phyloP scores from a whole-genome alignment of 495 filamentous ascomycete species.

The Xylaria grammica region DNA sequence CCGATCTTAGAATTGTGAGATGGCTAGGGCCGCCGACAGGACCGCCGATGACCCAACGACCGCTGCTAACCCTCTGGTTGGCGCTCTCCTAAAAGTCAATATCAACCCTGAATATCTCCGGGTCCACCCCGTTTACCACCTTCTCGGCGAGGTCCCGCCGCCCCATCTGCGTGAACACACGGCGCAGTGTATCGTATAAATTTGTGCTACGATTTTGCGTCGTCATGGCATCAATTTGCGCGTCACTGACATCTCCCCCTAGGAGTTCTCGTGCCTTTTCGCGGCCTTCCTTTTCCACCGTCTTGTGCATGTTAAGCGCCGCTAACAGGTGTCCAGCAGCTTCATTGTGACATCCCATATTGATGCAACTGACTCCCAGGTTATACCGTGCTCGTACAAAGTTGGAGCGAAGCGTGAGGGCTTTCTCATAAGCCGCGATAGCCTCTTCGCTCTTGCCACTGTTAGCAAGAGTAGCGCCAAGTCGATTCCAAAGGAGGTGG shows the following conservation, averaged over 20 bases:
- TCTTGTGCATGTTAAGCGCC: constrained; percentile 94
- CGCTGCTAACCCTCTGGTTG: not conserved
- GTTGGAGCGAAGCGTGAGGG: constrained; percentile 85
- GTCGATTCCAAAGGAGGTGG: constrained; percentile 96
- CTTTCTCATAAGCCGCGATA: constrained; percentile 93
- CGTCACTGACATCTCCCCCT: constrained; percentile 65
- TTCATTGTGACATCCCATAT: constrained; percentile 92
- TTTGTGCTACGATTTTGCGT: constrained; percentile 95
- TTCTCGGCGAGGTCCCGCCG: constrained; percentile 83
- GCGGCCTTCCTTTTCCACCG: constrained; percentile 82
- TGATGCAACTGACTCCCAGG: constrained; percentile 94
- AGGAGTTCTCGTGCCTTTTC: constrained; percentile 86
- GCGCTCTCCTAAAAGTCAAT: constrained; percentile 54
- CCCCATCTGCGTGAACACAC: constrained; percentile 95
- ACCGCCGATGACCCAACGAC: not conserved
- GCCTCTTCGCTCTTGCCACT: constrained; percentile 91
- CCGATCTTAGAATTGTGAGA: not conserved
- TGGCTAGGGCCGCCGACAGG: not conserved
- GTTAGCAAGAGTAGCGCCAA: constrained; percentile 96
- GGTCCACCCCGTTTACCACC: constrained; percentile 88
- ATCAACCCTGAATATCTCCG: constrained; percentile 78
- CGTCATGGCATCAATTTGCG: constrained; percentile 78
- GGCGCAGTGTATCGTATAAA: constrained; percentile 86
- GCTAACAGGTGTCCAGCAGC: constrained; percentile 94
- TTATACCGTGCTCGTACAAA: constrained; percentile 98